Percentiles rank a stretch among this genome's conserved stretches.
These are phyloP conservation scores for Chalciporus sphaerocephalus DNA, from an alignment of 768 basidiomycete genomes.

Conservation along the genomic window DNA sequence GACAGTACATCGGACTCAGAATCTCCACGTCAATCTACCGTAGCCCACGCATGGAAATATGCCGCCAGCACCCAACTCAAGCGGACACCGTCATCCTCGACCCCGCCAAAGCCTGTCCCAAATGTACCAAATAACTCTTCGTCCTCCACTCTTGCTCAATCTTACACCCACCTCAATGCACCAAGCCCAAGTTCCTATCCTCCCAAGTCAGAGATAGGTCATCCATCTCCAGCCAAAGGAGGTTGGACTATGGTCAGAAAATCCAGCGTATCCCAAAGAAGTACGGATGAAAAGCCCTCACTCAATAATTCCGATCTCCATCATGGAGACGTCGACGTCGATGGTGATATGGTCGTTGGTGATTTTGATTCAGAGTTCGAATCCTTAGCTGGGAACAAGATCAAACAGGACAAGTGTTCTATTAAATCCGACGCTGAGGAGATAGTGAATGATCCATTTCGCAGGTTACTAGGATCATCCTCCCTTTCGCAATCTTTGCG, in stretches of 20 bases:
- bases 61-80: slow-evolving; percentile 20
- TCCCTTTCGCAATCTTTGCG: slow-evolving; percentile 1
- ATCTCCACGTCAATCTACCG: slow-evolving; percentile 53
- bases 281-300: slow-evolving; percentile 20
- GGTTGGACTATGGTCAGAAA: slow-evolving; percentile 78
- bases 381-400: slow-evolving; percentile 33
- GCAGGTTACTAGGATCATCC: slow-evolving; percentile 43
- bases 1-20: slow-evolving; percentile 80
- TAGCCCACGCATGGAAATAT: slow-evolving; percentile 44
- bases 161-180: slow-evolving; percentile 74
- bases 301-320: slow-evolving; percentile 22
- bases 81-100: slow-evolving; percentile 30
- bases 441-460: slow-evolving; percentile 69
- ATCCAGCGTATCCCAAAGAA: slow-evolving; percentile 27
- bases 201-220: slow-evolving; percentile 42
- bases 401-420: slow-evolving; percentile 42
- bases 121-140: slow-evolving; percentile 46
- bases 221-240: slow-evolving; percentile 43
- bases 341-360: slow-evolving; percentile 72
- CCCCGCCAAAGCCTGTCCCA: slow-evolving; percentile 56
- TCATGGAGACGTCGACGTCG: slow-evolving; percentile 58
- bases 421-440: slow-evolving; percentile 69
- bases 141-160: slow-evolving; percentile 67
- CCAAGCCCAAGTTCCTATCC: slow-evolving; percentile 77
- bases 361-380: slow-evolving; percentile 63